These are phyloP conservation scores for Yarrowia galli DNA, from an alignment of 1,139 yeast genomes.

Conservation along the genomic window DNA sequence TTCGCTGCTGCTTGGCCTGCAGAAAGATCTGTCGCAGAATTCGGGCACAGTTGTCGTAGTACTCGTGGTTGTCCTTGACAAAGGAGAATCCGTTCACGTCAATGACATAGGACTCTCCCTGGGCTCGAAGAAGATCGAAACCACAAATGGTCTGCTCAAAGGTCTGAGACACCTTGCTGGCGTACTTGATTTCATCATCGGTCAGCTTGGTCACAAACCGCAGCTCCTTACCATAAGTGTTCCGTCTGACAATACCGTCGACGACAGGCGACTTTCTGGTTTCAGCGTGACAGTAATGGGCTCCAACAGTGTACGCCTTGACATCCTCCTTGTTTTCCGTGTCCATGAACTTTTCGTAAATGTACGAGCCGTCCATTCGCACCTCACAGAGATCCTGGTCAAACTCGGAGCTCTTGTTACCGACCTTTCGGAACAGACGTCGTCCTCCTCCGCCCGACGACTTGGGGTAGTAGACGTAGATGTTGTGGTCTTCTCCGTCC, in stretches of 20 bases:
- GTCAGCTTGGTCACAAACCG: constrained; percentile 84
- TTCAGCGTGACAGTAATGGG: constrained; percentile 92
- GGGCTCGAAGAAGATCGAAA: constrained; percentile 88
- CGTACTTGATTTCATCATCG: constrained; percentile 79
- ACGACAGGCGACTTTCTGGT: constrained; percentile 98
- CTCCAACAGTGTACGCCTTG: constrained; percentile 97
- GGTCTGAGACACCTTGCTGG: constrained; percentile 71
- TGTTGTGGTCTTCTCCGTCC: constrained; percentile 98
- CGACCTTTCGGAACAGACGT: constrained; percentile 90
- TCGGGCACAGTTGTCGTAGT: constrained; percentile 83
- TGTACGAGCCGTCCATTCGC: constrained; percentile 87
- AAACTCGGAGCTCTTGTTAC: constrained; percentile 95
- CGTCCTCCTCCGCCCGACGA: constrained; percentile 98
- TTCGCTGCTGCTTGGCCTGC: constrained; percentile 64
- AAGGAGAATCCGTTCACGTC: constrained; percentile 98
- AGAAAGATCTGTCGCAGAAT: constrained; percentile 78
- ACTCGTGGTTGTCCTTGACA: constrained; percentile 88
- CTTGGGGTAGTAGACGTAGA: constrained; percentile 87
- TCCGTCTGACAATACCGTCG: constrained; percentile 96
- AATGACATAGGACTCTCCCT: constrained; percentile 88
- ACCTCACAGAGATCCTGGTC: constrained; percentile 80
- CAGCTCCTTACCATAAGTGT: constrained; percentile 96
- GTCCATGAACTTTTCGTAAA: constrained; percentile 95
- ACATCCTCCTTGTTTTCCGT: constrained; percentile 98
- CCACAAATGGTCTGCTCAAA: constrained; percentile 98